Percentiles rank a stretch among this genome's conserved stretches.
These are phyloP conservation scores for Xylariaceae sp. DNA, from an alignment of 2,329 filamentous ascomycete species.

Conservation along the genomic window DNA sequence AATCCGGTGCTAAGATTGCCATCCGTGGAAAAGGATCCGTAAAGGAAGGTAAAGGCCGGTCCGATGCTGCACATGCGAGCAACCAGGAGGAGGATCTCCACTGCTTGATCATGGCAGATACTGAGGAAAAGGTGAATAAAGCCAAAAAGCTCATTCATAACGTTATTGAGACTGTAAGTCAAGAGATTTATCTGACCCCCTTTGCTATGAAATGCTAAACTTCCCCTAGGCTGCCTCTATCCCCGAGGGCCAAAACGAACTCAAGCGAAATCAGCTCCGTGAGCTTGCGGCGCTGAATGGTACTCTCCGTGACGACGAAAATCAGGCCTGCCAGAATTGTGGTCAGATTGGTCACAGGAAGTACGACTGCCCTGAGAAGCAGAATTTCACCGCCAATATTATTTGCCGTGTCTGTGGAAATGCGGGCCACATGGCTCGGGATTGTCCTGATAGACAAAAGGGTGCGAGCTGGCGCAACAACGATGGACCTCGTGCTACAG, in stretches of 20 bases:
- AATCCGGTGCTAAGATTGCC: constrained; percentile 97
- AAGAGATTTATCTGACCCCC: neutral
- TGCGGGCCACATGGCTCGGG: constrained; percentile 96
- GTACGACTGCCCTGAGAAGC: constrained; percentile 96
- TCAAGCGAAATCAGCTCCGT: constrained; percentile 97
- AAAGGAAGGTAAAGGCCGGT: constrained; percentile 98
- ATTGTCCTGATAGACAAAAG: constrained; percentile 93
- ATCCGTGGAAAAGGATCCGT: constrained; percentile 99
- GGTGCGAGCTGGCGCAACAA: constrained; percentile 96
- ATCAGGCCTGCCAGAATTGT: constrained; percentile 99
- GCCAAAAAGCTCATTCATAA: constrained; percentile 98
- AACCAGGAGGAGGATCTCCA: constrained; percentile 99
- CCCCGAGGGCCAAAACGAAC: constrained; percentile 96
- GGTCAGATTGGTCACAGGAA: constrained; percentile 99
- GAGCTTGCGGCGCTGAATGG: constrained; percentile 98
- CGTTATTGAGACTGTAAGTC: constrained; percentile 93
- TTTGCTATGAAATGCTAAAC: constrained; percentile 33
- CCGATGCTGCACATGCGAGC: constrained; percentile 97
- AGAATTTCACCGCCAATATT: constrained; percentile 99
- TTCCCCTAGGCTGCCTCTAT: constrained; percentile 85
- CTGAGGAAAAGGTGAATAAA: constrained; percentile 99
- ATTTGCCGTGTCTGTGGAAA: constrained; percentile 99
- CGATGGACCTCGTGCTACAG: constrained; percentile 61
- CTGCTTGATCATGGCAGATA: constrained; percentile 99
- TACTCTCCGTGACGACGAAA: constrained; percentile 98